A percentile compares a stretch with the other conserved stretches of the same genome.
Conservation (phyloP, 2,329 filamentous ascomycete species). For the Talaromyces sp. region DNA sequence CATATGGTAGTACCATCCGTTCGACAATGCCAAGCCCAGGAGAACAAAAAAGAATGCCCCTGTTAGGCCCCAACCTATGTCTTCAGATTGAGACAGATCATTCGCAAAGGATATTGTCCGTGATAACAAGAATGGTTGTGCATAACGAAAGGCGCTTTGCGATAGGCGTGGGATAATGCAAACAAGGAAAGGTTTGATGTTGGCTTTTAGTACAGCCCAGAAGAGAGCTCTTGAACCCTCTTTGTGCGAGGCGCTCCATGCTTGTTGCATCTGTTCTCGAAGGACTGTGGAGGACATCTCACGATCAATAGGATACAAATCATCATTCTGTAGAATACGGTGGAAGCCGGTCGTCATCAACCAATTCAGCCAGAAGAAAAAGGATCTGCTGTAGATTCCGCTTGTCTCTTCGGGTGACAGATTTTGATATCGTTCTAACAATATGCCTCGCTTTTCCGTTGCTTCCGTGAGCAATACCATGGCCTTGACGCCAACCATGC, state of each 20-base stretch:
- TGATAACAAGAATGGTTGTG: slow-evolving; percentile 29
- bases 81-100: slow-evolving; percentile 24
- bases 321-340: not conserved
- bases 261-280: slow-evolving; percentile 4
- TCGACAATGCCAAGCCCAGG: slow-evolving; percentile 40
- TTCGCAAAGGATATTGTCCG: slow-evolving; percentile 23
- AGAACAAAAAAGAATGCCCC: slow-evolving; percentile 45
- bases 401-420: slow-evolving; percentile 49
- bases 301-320: slow-evolving; percentile 14
- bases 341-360: slow-evolving; percentile 45
- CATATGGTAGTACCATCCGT: slow-evolving; percentile 41
- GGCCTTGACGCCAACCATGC: slow-evolving; percentile 37
- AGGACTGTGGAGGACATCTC: slow-evolving; percentile 15
- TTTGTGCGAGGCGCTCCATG: not conserved
- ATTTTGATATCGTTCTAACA: slow-evolving; percentile 32
- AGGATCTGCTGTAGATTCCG: slow-evolving; percentile 41
- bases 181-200: slow-evolving; percentile 6
- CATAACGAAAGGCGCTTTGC: slow-evolving; percentile 24
- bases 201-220: slow-evolving; percentile 13
- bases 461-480: slow-evolving; percentile 41
- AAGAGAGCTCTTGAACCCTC: slow-evolving; percentile 12
- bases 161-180: slow-evolving; percentile 22
- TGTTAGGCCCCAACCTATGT: slow-evolving; percentile 42
- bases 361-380: slow-evolving; percentile 50
- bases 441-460: slow-evolving; percentile 37